Conservation (phyloP, 176 grass and related monocot species). For the Tillandsia fasciculata region DNA sequence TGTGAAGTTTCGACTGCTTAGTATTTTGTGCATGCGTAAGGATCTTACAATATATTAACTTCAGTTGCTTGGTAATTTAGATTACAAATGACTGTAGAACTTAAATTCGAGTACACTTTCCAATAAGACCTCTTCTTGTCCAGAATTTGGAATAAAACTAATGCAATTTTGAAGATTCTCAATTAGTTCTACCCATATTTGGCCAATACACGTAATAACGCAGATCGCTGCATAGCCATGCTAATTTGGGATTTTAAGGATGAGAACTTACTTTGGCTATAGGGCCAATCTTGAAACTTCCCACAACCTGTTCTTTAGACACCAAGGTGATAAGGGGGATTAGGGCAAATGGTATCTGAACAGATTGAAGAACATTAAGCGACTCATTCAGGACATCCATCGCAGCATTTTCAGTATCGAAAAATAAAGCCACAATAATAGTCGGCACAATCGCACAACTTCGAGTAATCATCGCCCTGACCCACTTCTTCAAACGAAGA, state of each 20-base stretch:
- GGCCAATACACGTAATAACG: not conserved
- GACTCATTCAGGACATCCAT: conserved; percentile 89
- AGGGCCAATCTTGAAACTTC: conserved; percentile 60
- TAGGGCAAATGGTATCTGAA: conserved; percentile 94
- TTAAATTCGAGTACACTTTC: too few relatives aligned
- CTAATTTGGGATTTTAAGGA: conserved; percentile 4
- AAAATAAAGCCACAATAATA: conserved; percentile 83
- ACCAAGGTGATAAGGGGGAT: conserved; percentile 91
- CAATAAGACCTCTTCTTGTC: too few relatives aligned
- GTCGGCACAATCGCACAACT: conserved; percentile 88
- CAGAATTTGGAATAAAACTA: too few relatives aligned
- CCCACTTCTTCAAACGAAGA: conserved; percentile 93
- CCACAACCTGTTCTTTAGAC: conserved; percentile 90
- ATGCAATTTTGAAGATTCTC: too few relatives aligned
- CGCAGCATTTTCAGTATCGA: conserved; percentile 74
- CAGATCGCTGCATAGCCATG: conserved; percentile 1
- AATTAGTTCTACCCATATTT: not conserved
- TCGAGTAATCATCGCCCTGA: conserved; percentile 73
- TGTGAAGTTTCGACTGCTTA: too few relatives aligned
- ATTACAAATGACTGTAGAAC: too few relatives aligned
- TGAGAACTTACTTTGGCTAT: conserved; percentile 57
- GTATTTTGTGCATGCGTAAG: too few relatives aligned
- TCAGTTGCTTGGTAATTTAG: too few relatives aligned
- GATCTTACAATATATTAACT: too few relatives aligned
- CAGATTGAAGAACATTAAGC: conserved; percentile 93